Evolutionary conservation across 192 early-diverging fungal genomes (phyloP), one percentile per base, ranked within the genome.

Genomic region (Podila horticola): DNA sequence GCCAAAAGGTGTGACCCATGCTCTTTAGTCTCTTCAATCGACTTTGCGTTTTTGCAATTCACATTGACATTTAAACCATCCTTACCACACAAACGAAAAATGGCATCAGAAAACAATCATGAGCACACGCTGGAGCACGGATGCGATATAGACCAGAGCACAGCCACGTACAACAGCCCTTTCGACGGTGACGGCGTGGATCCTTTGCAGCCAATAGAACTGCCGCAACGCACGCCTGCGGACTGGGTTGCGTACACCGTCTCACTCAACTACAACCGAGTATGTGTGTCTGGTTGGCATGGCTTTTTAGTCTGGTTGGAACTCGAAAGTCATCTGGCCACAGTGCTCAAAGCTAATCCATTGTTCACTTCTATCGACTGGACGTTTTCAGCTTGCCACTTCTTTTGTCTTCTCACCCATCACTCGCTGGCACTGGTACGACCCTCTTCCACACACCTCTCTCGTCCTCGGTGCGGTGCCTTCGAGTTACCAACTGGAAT

Each of bases 361-460:
- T 58, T 52, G 10, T 29, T 30, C 24, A 22, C 28, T 24, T 29
- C 9, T n/a, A 34, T 34, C 6, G 2, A 34, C n/a, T 20, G 5
- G 30, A 30, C 19, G 4, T 62, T 28, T 9, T 36, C 38, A 81
- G 77, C 55, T 81, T 34, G 77, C 77, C 28, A 81, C 77, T 11
- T 81, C 77, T 9, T 24, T 26, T 1, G 31, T 68, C 13, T 59
- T 81, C 17, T 64, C 66, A 1, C 62, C 77, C 8, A 24, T 81
- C 20, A 81, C 77, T 3, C 70, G n/a, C 11, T 81, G 77, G 77
- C 62, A 81, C 36, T 81, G 77, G 77, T 66, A 61, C 49, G 62
- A 81, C 28, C 38, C 48, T 5, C 29, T 81, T 22, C 77, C 77
- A 2, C 33, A 81, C 22, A 65, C 71, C 0, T 50, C 52, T 10